phyloP scores from a whole-genome alignment of 2,329 filamentous ascomycete genomes.

The Orbilia brochopaga region DNA sequence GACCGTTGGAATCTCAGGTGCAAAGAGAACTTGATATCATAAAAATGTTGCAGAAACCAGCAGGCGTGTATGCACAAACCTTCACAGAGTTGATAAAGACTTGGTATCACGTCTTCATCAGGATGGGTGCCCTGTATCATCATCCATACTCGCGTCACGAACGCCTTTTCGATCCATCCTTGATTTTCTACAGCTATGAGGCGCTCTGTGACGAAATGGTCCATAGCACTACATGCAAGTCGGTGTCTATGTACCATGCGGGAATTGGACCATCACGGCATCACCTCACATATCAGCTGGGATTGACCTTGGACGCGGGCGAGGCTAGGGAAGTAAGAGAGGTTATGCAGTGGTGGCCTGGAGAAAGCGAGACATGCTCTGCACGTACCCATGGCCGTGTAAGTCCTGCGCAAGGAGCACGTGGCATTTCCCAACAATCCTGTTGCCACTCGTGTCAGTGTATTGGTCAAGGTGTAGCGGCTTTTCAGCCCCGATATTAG shows the following conservation, averaged over 20 bases:
- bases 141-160: conserved; percentile 74
- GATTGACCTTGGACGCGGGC: background rate
- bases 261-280: background rate
- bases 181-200: conserved; percentile 63
- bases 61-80: conserved; percentile 27
- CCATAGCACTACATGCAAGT: conserved; percentile 63
- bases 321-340: background rate
- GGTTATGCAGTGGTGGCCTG: too few species aligned
- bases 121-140: conserved; percentile 61
- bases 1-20: conserved; percentile 15
- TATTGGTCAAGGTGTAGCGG: background rate
- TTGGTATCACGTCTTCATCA: conserved; percentile 57
- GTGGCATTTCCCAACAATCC: conserved; percentile 50
- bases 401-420: conserved; percentile 47
- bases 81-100: conserved; percentile 61
- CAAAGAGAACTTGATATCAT: conserved; percentile 17
- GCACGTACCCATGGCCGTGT: conserved; percentile 33
- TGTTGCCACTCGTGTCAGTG: conserved; percentile 43
- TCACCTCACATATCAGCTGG: conserved; percentile 2
- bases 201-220: conserved; percentile 68
- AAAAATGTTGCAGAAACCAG: background rate
- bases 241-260: conserved; percentile 29
- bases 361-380: conserved; percentile 39
- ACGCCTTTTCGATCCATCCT: conserved; percentile 71
- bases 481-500: background rate